Base-by-base conservation (phyloP, 2,329 filamentous ascomycete species). In the Exophiala phaeomuriformis region DNA sequence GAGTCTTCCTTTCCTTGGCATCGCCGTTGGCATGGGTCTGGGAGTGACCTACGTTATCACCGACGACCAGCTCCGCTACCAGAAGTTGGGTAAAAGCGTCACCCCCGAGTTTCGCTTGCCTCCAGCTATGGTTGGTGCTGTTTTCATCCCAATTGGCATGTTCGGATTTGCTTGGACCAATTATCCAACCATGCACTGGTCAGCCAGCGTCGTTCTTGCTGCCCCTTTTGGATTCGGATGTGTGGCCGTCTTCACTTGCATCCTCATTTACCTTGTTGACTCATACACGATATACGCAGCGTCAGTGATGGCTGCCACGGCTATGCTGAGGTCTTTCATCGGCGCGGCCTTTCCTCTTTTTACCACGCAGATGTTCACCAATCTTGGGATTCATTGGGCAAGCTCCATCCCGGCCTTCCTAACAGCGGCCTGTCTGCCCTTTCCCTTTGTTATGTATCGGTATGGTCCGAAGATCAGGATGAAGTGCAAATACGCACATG, bases 111-210 rank as follows among this genome's bases (percentile, higher is more conserved):
- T 81, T 6, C 77, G 85, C 12, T 72, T 89, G 2, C 78, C 80
- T 0, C 75, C 79, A 5, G 77, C 77, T 47, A 77, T 86, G 58
- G 55, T 76, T 2, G 75, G 83, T 8, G 79, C 78, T n/a, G 65
- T 85, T n/a, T 70, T 77, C 2, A 69, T 88, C 2, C 84, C 84
- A 2, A 65, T 82, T 12, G 80, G 82, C 3, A 71, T 86, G 5
- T 85, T 86, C 72, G 80, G 79, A 73, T 84, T 85, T 60, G 82
- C 81, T 1, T 86, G 82, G 83, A 85, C 82, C 0, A 81, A 80
- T 54, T 72, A 69, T 8, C 72, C 74, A 0, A 67, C 67, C 3
- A 69, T 84, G 9, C 80, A 82, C 65, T 84, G 76, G 75, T 71
- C 77, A 37, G 78, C 67, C 0, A 61, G 61, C 27, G 75, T 80